Conservation (phyloP, 352 stramenopile genomes). For the Elongisporangium undulatum region DNA sequence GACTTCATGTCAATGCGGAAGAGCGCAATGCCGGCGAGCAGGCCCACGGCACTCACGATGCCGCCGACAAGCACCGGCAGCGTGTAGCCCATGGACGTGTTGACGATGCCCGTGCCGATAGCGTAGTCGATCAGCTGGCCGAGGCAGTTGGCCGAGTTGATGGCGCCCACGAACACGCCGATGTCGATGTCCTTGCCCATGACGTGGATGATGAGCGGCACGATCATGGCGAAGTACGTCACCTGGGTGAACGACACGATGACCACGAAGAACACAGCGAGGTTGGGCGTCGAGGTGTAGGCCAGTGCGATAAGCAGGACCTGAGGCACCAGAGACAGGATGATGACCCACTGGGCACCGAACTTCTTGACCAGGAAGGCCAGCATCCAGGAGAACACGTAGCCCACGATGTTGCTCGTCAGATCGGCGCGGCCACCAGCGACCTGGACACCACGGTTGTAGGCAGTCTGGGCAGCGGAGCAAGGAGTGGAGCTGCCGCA, state of each 20-base stretch:
- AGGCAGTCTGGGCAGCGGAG: conserved; percentile 21
- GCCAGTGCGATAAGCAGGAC: conserved; percentile 46
- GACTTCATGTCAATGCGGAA: conserved; percentile 69
- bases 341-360: conserved; percentile 40
- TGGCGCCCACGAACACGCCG: neutral
- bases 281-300: conserved; percentile 25
- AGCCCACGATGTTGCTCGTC: conserved; percentile 39
- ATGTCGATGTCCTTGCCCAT: conserved; percentile 17
- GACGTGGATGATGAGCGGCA: conserved; percentile 25
- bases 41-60: conserved; percentile 39
- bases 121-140: conserved; percentile 29
- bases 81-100: conserved; percentile 26
- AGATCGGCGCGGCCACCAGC: conserved; percentile 33
- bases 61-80: conserved; percentile 46
- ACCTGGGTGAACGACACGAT: conserved; percentile 44
- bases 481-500: conserved; percentile 23
- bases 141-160: conserved; percentile 5
- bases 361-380: conserved; percentile 37
- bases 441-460: conserved; percentile 43
- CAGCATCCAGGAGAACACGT: conserved; percentile 36
- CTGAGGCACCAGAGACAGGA: conserved; percentile 34
- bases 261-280: conserved; percentile 37
- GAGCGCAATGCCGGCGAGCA: conserved; percentile 43
- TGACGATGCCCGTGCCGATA: conserved; percentile 17
- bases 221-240: conserved; percentile 38